phyloP scores from a whole-genome alignment of 495 filamentous ascomycete genomes.

The Podospora bellae-mahoneyi region DNA sequence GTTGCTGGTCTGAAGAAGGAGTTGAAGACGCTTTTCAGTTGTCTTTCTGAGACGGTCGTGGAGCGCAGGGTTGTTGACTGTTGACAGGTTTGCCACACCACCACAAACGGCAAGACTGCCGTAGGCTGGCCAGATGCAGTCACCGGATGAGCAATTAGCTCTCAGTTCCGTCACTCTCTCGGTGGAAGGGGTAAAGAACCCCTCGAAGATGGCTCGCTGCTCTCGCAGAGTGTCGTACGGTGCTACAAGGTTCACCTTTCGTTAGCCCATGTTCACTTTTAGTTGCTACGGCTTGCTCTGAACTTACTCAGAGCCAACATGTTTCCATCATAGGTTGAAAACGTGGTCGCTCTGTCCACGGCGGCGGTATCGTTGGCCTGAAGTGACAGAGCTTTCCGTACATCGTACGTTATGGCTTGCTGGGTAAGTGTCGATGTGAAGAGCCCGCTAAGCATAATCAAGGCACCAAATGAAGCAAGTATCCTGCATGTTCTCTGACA shows the following conservation, averaged over 20 bases:
- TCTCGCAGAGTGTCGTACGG: constrained; percentile 29
- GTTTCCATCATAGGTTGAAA: constrained; percentile 19
- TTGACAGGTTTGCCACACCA: constrained; percentile 35
- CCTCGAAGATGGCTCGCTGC: constrained; percentile 37
- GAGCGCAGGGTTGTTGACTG: constrained; percentile 11
- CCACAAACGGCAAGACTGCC: constrained; percentile 45
- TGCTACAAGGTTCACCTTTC: constrained; percentile 5
- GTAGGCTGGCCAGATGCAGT: constrained; percentile 42
- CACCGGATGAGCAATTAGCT: constrained; percentile 40
- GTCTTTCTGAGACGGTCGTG: constrained; percentile 6
- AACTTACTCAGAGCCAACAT: constrained; percentile 10
- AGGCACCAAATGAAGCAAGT: constrained; percentile 38
- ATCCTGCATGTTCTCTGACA: constrained; percentile 22
- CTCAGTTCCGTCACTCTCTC: constrained; percentile 12
- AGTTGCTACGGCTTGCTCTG: neutral
- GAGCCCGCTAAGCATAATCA: constrained; percentile 38
- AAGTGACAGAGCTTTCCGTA: constrained; percentile 32
- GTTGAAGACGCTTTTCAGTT: constrained; percentile 10
- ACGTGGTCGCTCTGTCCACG: constrained; percentile 16
- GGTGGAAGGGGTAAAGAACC: constrained; percentile 31
- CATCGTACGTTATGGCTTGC: constrained; percentile 36
- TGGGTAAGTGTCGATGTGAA: constrained; percentile 45
- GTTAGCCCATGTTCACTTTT: neutral
- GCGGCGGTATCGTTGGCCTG: constrained; percentile 34
- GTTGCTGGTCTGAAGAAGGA: constrained; percentile 12